Evolutionary conservation across 2,329 filamentous ascomycete genomes (phyloP), one percentile per base, ranked within the genome.

Genomic region (Bipolaris bicolor): DNA sequence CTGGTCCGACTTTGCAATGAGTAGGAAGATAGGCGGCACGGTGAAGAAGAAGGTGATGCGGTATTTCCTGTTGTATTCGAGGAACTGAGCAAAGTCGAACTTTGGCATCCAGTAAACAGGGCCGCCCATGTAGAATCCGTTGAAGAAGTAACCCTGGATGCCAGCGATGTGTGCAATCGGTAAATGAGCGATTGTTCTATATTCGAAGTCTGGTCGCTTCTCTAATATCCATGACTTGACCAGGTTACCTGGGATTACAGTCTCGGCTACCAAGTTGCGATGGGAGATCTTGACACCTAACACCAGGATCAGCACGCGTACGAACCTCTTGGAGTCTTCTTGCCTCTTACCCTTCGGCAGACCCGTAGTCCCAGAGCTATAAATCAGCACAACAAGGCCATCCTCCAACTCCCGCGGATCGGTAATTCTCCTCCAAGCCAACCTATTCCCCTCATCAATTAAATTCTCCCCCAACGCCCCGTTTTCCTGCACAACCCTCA

Each of bases 41-140:
- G 81, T 84, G 67, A 88, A 83, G 68, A 88, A 82, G 49, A 71
- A 76, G 0, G 83, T 86, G 59, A 87, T 79, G 10, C 73, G 71
- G 65, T 84, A 82, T 47, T 78, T 77, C 40, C 78, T 78, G 63
- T 78, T 79, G 70, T 86, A 82, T 37, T 76, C 72, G 50, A 88
- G 78, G 67, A 89, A 87, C 36, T 81, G 75, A 2, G 71, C 68
- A 57, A 86, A 85, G 58, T 85, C 80, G 68, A 88, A 89, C 39
- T 77, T 79, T 3, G 80, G 76, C 86, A 89, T 88, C 86, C 86
- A 88, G 77, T 85, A 88, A 2, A 84, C 69, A 4, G 69, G 62
- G 2, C 77, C 77, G 33, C 72, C 75, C 60, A 74, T 64, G 60
- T 74, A 75, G 59, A 80, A 75, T 0, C 79, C 78, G 49, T 78